phyloP scores from a whole-genome alignment of 768 basidiomycete genomes.

The Clitopilus hobsonii region DNA sequence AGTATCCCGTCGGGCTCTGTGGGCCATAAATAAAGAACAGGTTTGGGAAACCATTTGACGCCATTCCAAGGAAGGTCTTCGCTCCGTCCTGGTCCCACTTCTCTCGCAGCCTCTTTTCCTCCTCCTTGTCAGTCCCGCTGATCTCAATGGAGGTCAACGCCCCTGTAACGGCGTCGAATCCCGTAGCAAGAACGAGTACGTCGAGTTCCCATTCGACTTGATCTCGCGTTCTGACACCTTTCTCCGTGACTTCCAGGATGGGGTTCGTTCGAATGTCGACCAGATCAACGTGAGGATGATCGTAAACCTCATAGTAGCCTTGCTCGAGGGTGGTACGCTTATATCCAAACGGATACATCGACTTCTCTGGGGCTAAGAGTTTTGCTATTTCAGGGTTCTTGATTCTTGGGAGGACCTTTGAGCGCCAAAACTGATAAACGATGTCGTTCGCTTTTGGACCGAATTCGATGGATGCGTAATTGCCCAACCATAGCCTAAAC shows the following conservation, averaged over 20 bases:
- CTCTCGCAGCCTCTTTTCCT: constrained; percentile 8
- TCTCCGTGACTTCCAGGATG: constrained; percentile 10
- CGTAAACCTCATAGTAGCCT: constrained; percentile 7
- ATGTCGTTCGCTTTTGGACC: constrained; percentile 4
- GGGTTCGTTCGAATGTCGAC: constrained; percentile 11
- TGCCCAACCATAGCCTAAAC: constrained; percentile 6
- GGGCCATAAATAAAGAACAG: constrained; percentile 14
- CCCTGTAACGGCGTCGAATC: constrained; percentile 12
- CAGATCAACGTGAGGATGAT: constrained; percentile 11
- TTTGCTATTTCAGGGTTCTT: constrained; percentile 6
- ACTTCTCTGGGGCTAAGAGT: constrained; percentile 7
- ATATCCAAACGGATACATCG: constrained; percentile 6
- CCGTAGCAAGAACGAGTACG: constrained; percentile 13
- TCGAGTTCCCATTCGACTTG: constrained; percentile 10
- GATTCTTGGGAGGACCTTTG: constrained; percentile 8
- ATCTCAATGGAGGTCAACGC: constrained; percentile 12
- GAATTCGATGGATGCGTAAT: constrained; percentile 4
- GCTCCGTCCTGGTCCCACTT: constrained; percentile 11
- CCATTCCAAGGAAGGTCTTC: constrained; percentile 12
- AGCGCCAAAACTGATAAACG: constrained; percentile 13
- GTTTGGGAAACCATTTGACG: constrained; percentile 9
- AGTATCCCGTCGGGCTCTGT: constrained; percentile 10
- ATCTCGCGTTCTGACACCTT: constrained; percentile 9
- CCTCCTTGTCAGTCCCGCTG: constrained; percentile 8
- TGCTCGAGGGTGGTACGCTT: constrained; percentile 11